These are phyloP conservation scores for Naganishia randhawae DNA, from an alignment of 768 basidiomycete genomes.

Conservation along the genomic window DNA sequence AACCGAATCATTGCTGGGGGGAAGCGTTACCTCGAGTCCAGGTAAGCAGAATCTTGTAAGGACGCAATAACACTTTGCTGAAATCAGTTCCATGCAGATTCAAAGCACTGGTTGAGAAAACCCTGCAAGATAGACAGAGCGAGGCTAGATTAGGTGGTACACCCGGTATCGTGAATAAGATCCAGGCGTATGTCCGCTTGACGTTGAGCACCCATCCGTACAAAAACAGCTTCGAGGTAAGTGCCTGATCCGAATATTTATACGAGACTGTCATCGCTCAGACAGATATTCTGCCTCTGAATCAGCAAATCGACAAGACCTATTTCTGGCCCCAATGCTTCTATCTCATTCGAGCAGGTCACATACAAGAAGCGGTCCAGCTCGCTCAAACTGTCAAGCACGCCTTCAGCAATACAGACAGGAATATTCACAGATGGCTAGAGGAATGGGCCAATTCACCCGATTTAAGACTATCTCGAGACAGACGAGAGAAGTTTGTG, in stretches of 20 bases:
- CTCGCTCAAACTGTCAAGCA: conserved; percentile 69
- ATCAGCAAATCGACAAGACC: conserved; percentile 73
- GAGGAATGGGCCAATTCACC: not conserved
- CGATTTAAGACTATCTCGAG: conserved; percentile 43
- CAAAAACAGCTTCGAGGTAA: conserved; percentile 81
- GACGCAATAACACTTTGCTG: not conserved
- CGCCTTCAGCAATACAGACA: conserved; percentile 65
- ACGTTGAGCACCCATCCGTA: conserved; percentile 73
- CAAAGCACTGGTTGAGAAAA: conserved; percentile 60
- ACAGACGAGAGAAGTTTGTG: conserved; percentile 62
- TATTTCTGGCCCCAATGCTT: conserved; percentile 93
- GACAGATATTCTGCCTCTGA: not conserved
- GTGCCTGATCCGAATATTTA: conserved; percentile 32
- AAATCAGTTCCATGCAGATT: not conserved
- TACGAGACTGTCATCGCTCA: not conserved
- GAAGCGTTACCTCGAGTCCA: conserved; percentile 72
- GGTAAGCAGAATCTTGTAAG: conserved; percentile 53
- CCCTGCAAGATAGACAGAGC: conserved; percentile 71
- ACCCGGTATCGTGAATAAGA: conserved; percentile 81
- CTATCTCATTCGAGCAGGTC: conserved; percentile 82
- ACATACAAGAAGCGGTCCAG: conserved; percentile 71
- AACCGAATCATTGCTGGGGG: conserved; percentile 74
- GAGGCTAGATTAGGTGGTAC: conserved; percentile 88
- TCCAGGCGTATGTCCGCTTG: conserved; percentile 79
- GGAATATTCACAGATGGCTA: conserved; percentile 50